A percentile compares a stretch with the other conserved stretches of the same genome.
These are phyloP conservation scores for Aspergillus nomiae DNA, from an alignment of 2,329 filamentous ascomycete genomes.

Conservation along the genomic window DNA sequence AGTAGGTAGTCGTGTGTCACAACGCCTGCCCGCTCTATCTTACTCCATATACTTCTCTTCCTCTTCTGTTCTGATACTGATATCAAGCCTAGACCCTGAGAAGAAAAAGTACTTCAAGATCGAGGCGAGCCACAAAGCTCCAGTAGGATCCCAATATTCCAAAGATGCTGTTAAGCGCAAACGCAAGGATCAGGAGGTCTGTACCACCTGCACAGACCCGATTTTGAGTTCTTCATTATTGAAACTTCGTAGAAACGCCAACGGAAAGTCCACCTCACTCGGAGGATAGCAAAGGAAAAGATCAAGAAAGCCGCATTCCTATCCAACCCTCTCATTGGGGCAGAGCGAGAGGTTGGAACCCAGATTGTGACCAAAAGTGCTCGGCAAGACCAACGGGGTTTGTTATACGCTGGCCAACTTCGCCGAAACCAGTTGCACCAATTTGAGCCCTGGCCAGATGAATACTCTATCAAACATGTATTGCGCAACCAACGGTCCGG, in stretches of 20 bases:
- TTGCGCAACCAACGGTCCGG: slow-evolving; percentile 38
- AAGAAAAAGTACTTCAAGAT: slow-evolving; percentile 71
- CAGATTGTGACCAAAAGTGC: slow-evolving; percentile 17
- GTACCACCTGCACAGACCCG: background rate
- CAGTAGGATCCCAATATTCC: slow-evolving; percentile 56
- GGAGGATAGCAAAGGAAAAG: slow-evolving; percentile 34
- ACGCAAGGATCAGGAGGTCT: slow-evolving; percentile 47
- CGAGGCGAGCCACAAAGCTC: slow-evolving; percentile 55
- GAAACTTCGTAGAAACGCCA: slow-evolving; percentile 30
- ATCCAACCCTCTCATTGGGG: slow-evolving; percentile 31
- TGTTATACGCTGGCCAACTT: slow-evolving; percentile 36
- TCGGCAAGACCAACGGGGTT: slow-evolving; percentile 30
- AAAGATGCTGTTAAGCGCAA: slow-evolving; percentile 61
- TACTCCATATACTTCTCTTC: background rate
- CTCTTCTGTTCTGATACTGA: background rate
- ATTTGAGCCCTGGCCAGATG: slow-evolving; percentile 30
- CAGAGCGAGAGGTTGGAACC: slow-evolving; percentile 33
- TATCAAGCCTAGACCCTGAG: slow-evolving; percentile 40
- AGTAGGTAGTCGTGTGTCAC: slow-evolving; percentile 4
- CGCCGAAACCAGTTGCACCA: slow-evolving; percentile 32
- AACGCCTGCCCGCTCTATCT: background rate
- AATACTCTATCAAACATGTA: slow-evolving; percentile 34
- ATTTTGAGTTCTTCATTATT: slow-evolving; percentile 4
- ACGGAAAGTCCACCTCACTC: slow-evolving; percentile 24
- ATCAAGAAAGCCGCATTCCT: slow-evolving; percentile 34